These are phyloP conservation scores for Trametes punicea DNA, from an alignment of 768 basidiomycete species.

Conservation along the genomic window DNA sequence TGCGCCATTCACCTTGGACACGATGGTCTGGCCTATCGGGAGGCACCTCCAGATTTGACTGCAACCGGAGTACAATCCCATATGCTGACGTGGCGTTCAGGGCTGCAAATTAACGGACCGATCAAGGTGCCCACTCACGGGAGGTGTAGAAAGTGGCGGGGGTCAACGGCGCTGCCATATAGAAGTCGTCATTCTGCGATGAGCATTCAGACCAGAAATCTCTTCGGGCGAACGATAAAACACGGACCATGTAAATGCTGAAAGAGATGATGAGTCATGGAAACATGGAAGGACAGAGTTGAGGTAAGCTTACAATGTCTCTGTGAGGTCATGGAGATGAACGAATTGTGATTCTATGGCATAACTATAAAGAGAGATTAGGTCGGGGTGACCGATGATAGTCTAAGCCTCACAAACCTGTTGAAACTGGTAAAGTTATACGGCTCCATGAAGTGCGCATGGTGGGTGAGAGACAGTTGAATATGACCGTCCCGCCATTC, in stretches of 20 bases:
- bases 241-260: conserved; percentile 28
- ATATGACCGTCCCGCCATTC: conserved; percentile 29
- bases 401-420: conserved; percentile 24
- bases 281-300: neutral
- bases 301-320: conserved; percentile 29
- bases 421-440: conserved; percentile 31
- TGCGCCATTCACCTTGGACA: conserved; percentile 37
- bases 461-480: conserved; percentile 32
- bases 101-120: neutral
- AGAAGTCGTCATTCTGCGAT: conserved; percentile 41
- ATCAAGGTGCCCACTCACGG: conserved; percentile 8
- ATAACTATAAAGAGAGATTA: conserved; percentile 24
- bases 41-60: conserved; percentile 32
- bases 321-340: conserved; percentile 30
- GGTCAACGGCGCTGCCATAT: conserved; percentile 30
- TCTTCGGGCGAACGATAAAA: neutral
- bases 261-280: neutral
- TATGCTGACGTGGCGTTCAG: conserved; percentile 22
- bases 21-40: conserved; percentile 22
- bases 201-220: neutral
- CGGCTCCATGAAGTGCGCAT: conserved; percentile 27
- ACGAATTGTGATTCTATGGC: conserved; percentile 36
- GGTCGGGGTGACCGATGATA: neutral
- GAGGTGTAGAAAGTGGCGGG: conserved; percentile 34
- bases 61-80: conserved; percentile 38